A percentile compares a stretch with the other conserved stretches of the same genome.
Conservation (phyloP, 805 yeast genomes). For the Ogataea trehalophila region DNA sequence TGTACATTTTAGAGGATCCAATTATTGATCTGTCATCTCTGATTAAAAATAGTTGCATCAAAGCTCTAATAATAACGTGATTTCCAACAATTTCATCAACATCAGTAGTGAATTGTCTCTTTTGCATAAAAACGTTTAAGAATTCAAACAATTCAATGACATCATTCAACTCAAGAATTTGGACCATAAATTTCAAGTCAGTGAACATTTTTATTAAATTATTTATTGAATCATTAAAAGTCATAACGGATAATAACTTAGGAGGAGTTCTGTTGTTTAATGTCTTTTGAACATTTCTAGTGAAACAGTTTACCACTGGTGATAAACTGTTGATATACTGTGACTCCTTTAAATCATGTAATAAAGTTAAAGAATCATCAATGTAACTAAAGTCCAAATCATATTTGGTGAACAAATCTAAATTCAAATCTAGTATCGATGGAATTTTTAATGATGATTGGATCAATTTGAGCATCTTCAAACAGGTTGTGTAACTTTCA, state of each 20-base stretch:
- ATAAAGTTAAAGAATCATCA: slow-evolving; percentile 1
- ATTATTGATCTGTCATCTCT: slow-evolving; percentile 57
- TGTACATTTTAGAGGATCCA: slow-evolving; percentile 38
- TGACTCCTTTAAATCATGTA: slow-evolving; percentile 3
- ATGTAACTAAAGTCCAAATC: slow-evolving; percentile 4
- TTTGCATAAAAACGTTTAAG: slow-evolving; percentile 22
- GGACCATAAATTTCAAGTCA: slow-evolving; percentile 35
- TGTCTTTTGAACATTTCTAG: slow-evolving; percentile 43
- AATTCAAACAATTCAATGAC: slow-evolving; percentile 24
- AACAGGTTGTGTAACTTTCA: slow-evolving; percentile 9
- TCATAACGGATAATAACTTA: slow-evolving; percentile 26
- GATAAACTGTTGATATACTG: slow-evolving; percentile 20
- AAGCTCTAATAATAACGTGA: slow-evolving; percentile 54
- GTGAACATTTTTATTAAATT: slow-evolving; percentile 26
- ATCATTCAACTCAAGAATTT: slow-evolving; percentile 26
- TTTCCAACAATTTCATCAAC: slow-evolving; percentile 29
- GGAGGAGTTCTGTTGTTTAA: slow-evolving; percentile 47
- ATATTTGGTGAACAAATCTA: slow-evolving; percentile 9
- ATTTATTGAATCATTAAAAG: slow-evolving; percentile 12
- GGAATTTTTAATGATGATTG: slow-evolving; percentile 5
- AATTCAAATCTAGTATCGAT: slow-evolving; percentile 2
- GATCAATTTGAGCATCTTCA: slow-evolving; percentile 11
- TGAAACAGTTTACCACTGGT: slow-evolving; percentile 35
- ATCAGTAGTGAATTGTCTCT: slow-evolving; percentile 20
- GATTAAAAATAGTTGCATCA: slow-evolving; percentile 56